Evolutionary conservation across 2,329 filamentous ascomycete genomes (phyloP).

Genomic region (Diplodia seriata): DNA sequence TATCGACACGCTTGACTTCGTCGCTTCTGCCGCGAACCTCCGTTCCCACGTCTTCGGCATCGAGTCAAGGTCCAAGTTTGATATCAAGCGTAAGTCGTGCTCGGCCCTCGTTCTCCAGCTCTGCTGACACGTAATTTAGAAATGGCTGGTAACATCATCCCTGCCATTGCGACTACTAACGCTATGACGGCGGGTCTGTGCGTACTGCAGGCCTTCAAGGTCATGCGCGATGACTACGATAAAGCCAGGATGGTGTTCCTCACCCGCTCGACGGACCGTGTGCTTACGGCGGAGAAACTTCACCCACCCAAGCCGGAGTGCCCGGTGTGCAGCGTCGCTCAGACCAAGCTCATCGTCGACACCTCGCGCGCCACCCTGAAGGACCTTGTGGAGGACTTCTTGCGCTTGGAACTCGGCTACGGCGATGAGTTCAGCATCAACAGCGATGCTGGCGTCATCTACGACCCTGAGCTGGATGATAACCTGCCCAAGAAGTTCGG

Average conservation of each 20-base stretch:
- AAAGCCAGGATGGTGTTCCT: conserved; percentile 86
- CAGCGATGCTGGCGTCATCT: conserved; percentile 78
- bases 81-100: conserved; percentile 73
- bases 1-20: conserved; percentile 91
- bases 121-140: conserved; percentile 55
- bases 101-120: background rate
- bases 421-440: conserved; percentile 81
- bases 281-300: conserved; percentile 63
- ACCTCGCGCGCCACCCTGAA: conserved; percentile 74
- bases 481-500: conserved; percentile 80
- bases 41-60: conserved; percentile 90
- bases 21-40: conserved; percentile 87
- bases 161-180: conserved; percentile 96
- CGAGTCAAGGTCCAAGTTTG: conserved; percentile 86
- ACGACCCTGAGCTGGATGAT: conserved; percentile 87
- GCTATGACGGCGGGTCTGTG: conserved; percentile 94
- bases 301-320: conserved; percentile 78
- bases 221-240: conserved; percentile 74
- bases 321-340: conserved; percentile 79
- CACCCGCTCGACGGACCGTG: conserved; percentile 69
- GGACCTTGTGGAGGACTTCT: conserved; percentile 77
- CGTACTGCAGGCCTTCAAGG: conserved; percentile 90
- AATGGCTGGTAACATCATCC: conserved; percentile 99
- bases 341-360: conserved; percentile 72
- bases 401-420: conserved; percentile 75